Evolutionary conservation across 2,329 filamentous ascomycete genomes (phyloP).

Genomic region (Aspergillus glaucus): DNA sequence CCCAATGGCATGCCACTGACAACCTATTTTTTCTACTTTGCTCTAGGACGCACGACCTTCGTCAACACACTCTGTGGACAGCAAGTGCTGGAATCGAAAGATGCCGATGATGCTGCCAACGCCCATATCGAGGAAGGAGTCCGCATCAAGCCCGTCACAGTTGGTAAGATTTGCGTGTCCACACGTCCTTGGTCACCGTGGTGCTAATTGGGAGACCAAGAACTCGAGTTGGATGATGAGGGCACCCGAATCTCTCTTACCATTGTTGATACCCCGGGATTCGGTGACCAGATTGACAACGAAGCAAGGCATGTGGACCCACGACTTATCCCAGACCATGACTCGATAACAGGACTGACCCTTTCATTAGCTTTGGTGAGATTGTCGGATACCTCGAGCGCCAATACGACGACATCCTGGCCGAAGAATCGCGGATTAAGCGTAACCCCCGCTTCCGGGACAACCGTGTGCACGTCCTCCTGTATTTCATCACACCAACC

Average conservation of each 20-base stretch:
- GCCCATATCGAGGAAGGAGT: conserved; percentile 95
- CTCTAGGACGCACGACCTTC: conserved; percentile 86
- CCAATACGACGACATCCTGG: conserved; percentile 98
- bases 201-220: conserved; percentile 44
- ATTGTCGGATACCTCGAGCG: conserved; percentile 97
- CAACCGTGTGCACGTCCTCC: conserved; percentile 94
- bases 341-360: conserved; percentile 17
- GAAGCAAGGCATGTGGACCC: conserved; percentile 70
- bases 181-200: conserved; percentile 8
- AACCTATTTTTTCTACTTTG: conserved; percentile 1
- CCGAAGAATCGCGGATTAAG: conserved; percentile 99
- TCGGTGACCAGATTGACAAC: conserved; percentile 98
- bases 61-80: conserved; percentile 99
- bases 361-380: conserved; percentile 70
- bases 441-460: conserved; percentile 99
- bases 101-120: conserved; percentile 79
- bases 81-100: conserved; percentile 83
- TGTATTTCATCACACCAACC: conserved; percentile 99
- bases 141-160: conserved; percentile 96
- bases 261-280: conserved; percentile 96
- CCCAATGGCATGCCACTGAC: background rate
- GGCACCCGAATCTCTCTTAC: conserved; percentile 96
- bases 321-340: background rate
- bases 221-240: conserved; percentile 95
- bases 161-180: conserved; percentile 59